Evolutionary conservation across 345 rosid genomes (phyloP), one percentile per base, ranked within the genome.

Genomic region (Triadica sebifera): DNA sequence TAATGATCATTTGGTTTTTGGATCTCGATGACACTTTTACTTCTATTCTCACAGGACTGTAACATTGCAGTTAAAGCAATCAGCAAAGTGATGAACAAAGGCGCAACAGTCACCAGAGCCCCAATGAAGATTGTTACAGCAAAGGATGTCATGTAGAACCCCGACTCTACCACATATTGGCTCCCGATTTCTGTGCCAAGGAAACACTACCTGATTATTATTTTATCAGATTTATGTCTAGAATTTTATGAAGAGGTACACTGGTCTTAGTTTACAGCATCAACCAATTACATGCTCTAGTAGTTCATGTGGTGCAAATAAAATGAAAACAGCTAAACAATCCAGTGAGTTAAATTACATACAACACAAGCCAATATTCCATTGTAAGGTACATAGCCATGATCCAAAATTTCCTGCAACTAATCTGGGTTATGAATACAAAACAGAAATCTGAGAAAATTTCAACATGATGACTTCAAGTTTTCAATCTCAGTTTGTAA

Each of bases 111-210:
- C 16, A 82, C 73, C 34, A 91, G 90, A 47, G 87, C 82, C 65
- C 86, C 86, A 20, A 91, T 76, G 81, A 91, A 90, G 81, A 91
- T 83, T 17, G 88, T 84, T 47, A 89, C 94, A 65, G 94, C 83
- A 69, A 90, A 87, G 43, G 97, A 87, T 72, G 93, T 82, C 94
- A 93, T 87, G 78, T 85, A 85, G 86, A 93, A 90, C 62, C 97
- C 96, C 0, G 92, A 81, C 63, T 91, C 98, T 43, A 83, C 77
- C n/a, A 51, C 20, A 69, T 81, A 81, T n/a, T 75, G 80, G 81
- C 94, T 91, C 52, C 86, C 88, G 70, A 81, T 38, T 71, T 88
- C 98, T 81, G 87, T 77, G 72, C 47, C 67, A 67, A 62, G 57
- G 24, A 65, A 76, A 41, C 50, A n/a, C 17, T 17, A 15, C 3